A percentile compares a stretch with the other conserved stretches of the same genome.
phyloP scores from a whole-genome alignment of 78 protist genomes.

The Dictyostelium firmibasis region DNA sequence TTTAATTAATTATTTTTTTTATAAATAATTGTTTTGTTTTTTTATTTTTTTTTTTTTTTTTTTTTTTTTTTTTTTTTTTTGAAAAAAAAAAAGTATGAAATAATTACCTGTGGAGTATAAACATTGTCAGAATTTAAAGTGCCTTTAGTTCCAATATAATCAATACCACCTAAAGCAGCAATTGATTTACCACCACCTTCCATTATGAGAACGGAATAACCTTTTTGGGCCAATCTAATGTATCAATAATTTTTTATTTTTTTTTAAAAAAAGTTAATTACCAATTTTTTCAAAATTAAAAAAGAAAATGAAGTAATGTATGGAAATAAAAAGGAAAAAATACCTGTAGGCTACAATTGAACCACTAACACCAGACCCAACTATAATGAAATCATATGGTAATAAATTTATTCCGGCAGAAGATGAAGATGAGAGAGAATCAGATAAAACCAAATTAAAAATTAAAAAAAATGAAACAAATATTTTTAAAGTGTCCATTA shows the following conservation, averaged over 20 bases:
- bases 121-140: not conserved
- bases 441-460: not conserved
- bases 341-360: constrained; percentile 6
- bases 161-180: constrained; percentile 21
- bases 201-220: constrained; percentile 11
- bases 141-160: constrained; percentile 58
- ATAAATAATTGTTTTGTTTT: not conserved
- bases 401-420: not conserved
- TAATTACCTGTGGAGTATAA: constrained; percentile 18
- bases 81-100: not conserved
- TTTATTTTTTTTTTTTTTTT: not conserved
- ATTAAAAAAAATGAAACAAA: not conserved
- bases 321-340: not conserved
- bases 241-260: too few species aligned
- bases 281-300: too few species aligned
- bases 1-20: too few species aligned
- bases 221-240: constrained; percentile 41
- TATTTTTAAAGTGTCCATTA: not conserved
- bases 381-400: constrained; percentile 45
- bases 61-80: not conserved
- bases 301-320: too few species aligned
- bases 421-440: not conserved
- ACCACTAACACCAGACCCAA: constrained; percentile 65
- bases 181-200: constrained; percentile 58
- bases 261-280: too few species aligned